These are phyloP conservation scores for Penicillium roqueforti DNA, from an alignment of 495 filamentous ascomycete species.

Conservation along the genomic window DNA sequence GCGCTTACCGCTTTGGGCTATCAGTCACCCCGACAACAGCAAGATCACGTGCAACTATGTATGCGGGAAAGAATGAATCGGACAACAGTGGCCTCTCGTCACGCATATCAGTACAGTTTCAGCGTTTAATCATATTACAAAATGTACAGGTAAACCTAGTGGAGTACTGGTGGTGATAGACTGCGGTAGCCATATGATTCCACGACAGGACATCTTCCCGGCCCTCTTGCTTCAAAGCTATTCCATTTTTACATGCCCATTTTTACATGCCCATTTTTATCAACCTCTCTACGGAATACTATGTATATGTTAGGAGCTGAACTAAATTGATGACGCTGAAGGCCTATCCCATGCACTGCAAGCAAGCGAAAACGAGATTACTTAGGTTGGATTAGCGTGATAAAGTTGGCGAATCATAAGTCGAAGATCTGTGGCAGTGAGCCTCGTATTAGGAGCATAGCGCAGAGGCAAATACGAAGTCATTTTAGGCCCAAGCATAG, in stretches of 20 bases:
- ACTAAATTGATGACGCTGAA: not conserved
- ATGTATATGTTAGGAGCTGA: not conserved
- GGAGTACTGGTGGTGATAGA: no score
- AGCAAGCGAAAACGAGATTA: not conserved
- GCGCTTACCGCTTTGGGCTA: constrained; percentile 9
- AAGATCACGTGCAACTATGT: constrained; percentile 17
- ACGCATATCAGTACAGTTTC: no score
- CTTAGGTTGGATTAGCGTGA: not conserved
- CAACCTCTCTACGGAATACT: not conserved
- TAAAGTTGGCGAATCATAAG: not conserved
- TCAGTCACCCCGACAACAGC: constrained; percentile 22
- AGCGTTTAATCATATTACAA: no score
- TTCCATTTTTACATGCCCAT: no score
- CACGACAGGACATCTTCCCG: no score
- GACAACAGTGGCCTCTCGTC: no score
- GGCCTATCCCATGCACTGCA: not conserved
- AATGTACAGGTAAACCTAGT: no score
- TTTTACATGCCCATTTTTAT: no score
- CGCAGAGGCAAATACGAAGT: not conserved
- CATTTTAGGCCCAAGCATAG: not conserved
- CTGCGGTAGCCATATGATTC: no score
- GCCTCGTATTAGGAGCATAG: not conserved
- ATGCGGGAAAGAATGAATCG: no score
- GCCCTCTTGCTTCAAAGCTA: no score
- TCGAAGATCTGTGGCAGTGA: not conserved